Evolutionary conservation across 306 rosid genomes (phyloP).

Genomic region (Corylus americana): DNA sequence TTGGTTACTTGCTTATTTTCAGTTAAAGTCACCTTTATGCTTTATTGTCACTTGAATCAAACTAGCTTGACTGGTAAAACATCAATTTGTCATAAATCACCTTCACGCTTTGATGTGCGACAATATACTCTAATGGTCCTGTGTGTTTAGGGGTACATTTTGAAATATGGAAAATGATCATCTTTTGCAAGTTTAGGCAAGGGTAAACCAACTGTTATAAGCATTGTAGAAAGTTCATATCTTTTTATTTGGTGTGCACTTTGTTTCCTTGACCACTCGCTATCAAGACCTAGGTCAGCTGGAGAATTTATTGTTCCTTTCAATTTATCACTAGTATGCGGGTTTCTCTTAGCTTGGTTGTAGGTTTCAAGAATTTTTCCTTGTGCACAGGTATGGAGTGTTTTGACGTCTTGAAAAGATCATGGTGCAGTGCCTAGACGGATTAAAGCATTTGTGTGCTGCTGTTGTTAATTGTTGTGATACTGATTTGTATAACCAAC

Average conservation of each 20-base stretch:
- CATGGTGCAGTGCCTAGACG: conserved; percentile 87
- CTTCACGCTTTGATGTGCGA: background rate
- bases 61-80: background rate
- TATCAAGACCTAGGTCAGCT: background rate
- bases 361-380: conserved; percentile 1
- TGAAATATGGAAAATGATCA: background rate
- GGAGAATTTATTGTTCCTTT: background rate
- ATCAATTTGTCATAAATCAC: background rate
- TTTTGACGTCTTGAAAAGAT: conserved; percentile 63
- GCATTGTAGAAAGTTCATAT: background rate
- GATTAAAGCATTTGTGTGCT: conserved; percentile 70
- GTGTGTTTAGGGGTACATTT: background rate
- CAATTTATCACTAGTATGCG: background rate
- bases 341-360: background rate
- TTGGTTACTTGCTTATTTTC: background rate
- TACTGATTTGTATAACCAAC: conserved; percentile 48
- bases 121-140: background rate
- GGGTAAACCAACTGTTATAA: background rate
- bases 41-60: background rate
- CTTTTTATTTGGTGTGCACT: background rate
- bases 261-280: background rate
- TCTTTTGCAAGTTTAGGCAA: background rate
- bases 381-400: conserved; percentile 73
- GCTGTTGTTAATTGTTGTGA: conserved; percentile 56
- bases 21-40: background rate